Percentiles rank a stretch among this genome's conserved stretches.
These are phyloP conservation scores for Fusarium buxicola DNA, from an alignment of 2,329 filamentous ascomycete species.

Conservation along the genomic window DNA sequence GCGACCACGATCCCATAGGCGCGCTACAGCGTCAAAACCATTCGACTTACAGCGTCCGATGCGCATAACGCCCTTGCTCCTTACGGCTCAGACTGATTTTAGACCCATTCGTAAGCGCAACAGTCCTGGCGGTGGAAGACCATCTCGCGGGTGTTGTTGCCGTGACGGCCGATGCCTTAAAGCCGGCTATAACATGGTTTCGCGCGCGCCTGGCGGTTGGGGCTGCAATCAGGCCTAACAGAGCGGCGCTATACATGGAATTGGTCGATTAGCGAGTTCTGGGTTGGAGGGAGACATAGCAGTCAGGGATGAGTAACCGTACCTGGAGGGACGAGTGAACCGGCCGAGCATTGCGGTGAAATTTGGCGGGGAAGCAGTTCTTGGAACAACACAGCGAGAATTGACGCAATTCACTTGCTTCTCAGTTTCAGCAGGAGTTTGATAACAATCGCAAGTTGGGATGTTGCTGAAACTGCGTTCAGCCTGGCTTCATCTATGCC, in stretches of 20 bases:
- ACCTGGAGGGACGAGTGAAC: conserved; percentile 36
- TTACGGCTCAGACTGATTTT: conserved; percentile 30
- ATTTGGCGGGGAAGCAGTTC: neutral
- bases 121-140: conserved; percentile 22
- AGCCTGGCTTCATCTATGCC: neutral
- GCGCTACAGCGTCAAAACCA: neutral
- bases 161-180: conserved; percentile 9
- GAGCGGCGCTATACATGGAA: conserved; percentile 23
- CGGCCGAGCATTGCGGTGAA: conserved; percentile 36
- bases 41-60: conserved; percentile 38
- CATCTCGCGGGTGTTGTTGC: conserved; percentile 12
- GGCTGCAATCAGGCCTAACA: conserved; percentile 26
- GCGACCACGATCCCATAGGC: conserved; percentile 15
- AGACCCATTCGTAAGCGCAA: conserved; percentile 22
- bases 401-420: conserved; percentile 5
- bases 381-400: neutral
- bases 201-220: conserved; percentile 10
- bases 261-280: conserved; percentile 18
- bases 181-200: conserved; percentile 6
- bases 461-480: neutral
- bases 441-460: neutral
- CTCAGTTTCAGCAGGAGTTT: neutral
- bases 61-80: conserved; percentile 9
- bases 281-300: neutral
- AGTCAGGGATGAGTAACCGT: neutral